These are phyloP conservation scores for Ambrosia artemisiifolia DNA, from an alignment of 129 eudicot species.

Conservation along the genomic window DNA sequence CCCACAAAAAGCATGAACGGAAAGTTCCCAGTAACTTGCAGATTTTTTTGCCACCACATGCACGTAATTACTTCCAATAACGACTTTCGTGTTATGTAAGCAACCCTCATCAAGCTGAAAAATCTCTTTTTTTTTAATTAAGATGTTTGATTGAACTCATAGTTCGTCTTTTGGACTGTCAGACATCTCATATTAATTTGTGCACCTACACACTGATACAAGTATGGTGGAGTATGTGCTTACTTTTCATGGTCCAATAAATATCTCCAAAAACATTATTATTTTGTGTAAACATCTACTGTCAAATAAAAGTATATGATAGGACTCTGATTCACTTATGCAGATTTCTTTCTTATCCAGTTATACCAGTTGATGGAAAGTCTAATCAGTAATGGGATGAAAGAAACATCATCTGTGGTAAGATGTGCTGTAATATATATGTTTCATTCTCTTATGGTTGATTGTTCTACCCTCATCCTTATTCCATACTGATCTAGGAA, in stretches of 20 bases:
- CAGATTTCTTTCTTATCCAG: conserved; percentile 42
- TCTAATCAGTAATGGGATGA: conserved; percentile 51
- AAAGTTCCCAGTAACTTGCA: not conserved
- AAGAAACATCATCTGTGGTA: conserved; percentile 59
- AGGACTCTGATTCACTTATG: conserved; percentile 11
- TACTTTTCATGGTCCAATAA: not conserved
- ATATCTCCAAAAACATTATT: not conserved
- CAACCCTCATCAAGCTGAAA: not conserved
- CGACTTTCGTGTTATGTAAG: not conserved
- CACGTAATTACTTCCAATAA: not conserved
- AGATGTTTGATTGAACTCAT: not conserved
- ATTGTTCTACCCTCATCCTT: conserved; percentile 21
- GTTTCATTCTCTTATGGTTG: conserved; percentile 13
- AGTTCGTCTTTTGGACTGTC: not conserved
- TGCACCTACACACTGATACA: not conserved
- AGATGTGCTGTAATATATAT: conserved; percentile 19
- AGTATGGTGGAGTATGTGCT: not conserved
- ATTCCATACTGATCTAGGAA: conserved; percentile 50
- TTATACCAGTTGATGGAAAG: conserved; percentile 70
- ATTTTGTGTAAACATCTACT: not conserved
- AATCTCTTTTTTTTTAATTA: too few relatives aligned
- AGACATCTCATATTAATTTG: too few relatives aligned
- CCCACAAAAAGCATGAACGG: not conserved
- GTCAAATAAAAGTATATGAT: not conserved
- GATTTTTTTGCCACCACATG: too few relatives aligned